A percentile compares a stretch with the other conserved stretches of the same genome.
phyloP scores from a whole-genome alignment of 2,329 filamentous ascomycete species.

The Fusarium brevicatenulatum region DNA sequence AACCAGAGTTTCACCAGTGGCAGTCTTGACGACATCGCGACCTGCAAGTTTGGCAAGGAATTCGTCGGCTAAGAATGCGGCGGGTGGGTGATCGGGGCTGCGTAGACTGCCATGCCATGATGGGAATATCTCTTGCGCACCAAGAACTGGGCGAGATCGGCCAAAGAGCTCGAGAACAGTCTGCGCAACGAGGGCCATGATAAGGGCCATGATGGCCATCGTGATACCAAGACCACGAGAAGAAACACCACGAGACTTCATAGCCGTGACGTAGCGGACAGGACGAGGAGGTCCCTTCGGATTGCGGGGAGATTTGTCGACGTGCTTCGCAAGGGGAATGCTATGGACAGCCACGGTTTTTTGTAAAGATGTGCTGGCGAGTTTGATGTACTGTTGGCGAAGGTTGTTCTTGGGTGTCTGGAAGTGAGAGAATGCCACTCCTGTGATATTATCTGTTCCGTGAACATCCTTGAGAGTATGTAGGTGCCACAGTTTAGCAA shows the following conservation, averaged over 20 bases:
- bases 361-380: constrained; percentile 83
- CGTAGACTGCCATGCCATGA: constrained; percentile 51
- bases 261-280: constrained; percentile 76
- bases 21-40: constrained; percentile 43
- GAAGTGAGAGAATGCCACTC: constrained; percentile 68
- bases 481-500: constrained; percentile 64
- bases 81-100: constrained; percentile 39
- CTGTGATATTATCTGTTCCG: constrained; percentile 65
- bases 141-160: constrained; percentile 64
- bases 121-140: constrained; percentile 66
- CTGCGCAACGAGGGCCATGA: constrained; percentile 71
- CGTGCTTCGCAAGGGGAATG: constrained; percentile 70
- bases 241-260: constrained; percentile 64
- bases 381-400: constrained; percentile 64
- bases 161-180: constrained; percentile 72
- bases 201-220: constrained; percentile 65
- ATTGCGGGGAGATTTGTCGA: constrained; percentile 50
- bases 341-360: constrained; percentile 84
- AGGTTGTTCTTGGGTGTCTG: constrained; percentile 60
- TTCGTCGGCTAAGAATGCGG: constrained; percentile 44
- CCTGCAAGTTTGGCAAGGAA: constrained; percentile 53
- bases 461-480: constrained; percentile 65
- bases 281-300: constrained; percentile 56
- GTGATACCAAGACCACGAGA: constrained; percentile 62
- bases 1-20: constrained; percentile 53